A percentile compares a stretch with the other conserved stretches of the same genome.
These are phyloP conservation scores for Pyricularia sp. DNA, from an alignment of 2,329 filamentous ascomycete genomes.

Conservation along the genomic window DNA sequence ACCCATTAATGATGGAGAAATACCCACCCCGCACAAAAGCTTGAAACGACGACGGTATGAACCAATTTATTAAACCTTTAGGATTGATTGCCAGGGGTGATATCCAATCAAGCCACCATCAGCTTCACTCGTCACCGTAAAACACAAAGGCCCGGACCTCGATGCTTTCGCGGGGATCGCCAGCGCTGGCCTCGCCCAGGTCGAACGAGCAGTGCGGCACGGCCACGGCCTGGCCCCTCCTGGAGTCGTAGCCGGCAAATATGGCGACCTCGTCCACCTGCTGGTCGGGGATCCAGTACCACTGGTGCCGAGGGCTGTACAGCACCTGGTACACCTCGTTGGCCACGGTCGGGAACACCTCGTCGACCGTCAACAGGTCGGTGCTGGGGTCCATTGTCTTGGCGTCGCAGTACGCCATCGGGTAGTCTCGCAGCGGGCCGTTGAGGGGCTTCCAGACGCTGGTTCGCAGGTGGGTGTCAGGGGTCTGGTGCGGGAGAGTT, in stretches of 20 bases:
- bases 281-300: conserved; percentile 11
- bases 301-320: conserved; percentile 8
- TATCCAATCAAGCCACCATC: background rate
- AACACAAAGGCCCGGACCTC: background rate
- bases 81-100: too few relatives aligned
- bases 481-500: too few relatives aligned
- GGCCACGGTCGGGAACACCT: conserved; percentile 11
- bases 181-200: conserved; percentile 6
- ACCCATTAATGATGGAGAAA: too few relatives aligned
- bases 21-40: too few relatives aligned
- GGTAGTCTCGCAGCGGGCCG: conserved; percentile 10
- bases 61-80: too few relatives aligned
- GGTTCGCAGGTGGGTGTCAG: background rate
- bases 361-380: conserved; percentile 10
- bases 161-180: conserved; percentile 4
- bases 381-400: conserved; percentile 6
- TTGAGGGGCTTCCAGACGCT: conserved; percentile 11
- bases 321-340: conserved; percentile 10
- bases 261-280: conserved; percentile 8
- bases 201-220: conserved; percentile 12
- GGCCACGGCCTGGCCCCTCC: conserved; percentile 7
- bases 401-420: conserved; percentile 9
- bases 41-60: too few relatives aligned
- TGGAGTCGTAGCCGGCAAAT: conserved; percentile 9
- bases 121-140: background rate